Evolutionary conservation across 768 basidiomycete species (phyloP).

Genomic region (Asterophora lycoperdoides): DNA sequence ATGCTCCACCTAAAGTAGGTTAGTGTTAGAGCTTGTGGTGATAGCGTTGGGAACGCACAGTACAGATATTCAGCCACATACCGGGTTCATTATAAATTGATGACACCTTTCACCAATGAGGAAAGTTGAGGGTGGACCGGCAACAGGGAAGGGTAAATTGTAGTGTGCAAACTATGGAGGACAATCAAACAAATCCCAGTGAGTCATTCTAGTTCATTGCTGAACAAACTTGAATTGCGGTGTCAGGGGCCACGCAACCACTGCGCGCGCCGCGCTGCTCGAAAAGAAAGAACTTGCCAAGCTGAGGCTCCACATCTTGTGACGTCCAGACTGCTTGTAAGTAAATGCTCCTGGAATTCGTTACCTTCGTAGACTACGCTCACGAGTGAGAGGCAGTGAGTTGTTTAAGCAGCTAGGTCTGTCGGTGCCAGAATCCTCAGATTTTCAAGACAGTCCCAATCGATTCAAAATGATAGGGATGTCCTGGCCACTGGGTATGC

Average conservation of each 20-base stretch:
- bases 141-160: conserved; percentile 59
- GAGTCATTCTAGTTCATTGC: too few relatives aligned
- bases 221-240: conserved; percentile 62
- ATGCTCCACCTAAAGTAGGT: conserved; percentile 49
- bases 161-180: conserved; percentile 59
- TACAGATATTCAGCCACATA: conserved; percentile 73
- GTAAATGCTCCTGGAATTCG: neutral
- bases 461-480: too few relatives aligned
- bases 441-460: too few relatives aligned
- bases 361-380: neutral
- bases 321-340: neutral
- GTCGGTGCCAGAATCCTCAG: too few relatives aligned
- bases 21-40: neutral
- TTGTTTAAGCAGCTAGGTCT: too few relatives aligned
- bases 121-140: conserved; percentile 54
- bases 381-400: too few relatives aligned
- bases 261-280: too few relatives aligned
- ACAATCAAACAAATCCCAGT: conserved; percentile 1
- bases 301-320: conserved; percentile 4
- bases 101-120: conserved; percentile 71
- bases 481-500: too few relatives aligned
- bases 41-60: conserved; percentile 40
- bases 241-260: conserved; percentile 82
- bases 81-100: conserved; percentile 74
- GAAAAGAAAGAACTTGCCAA: too few relatives aligned